Base-by-base conservation (phyloP, 1,139 yeast genomes). In the Suhomyces panamericanus region DNA sequence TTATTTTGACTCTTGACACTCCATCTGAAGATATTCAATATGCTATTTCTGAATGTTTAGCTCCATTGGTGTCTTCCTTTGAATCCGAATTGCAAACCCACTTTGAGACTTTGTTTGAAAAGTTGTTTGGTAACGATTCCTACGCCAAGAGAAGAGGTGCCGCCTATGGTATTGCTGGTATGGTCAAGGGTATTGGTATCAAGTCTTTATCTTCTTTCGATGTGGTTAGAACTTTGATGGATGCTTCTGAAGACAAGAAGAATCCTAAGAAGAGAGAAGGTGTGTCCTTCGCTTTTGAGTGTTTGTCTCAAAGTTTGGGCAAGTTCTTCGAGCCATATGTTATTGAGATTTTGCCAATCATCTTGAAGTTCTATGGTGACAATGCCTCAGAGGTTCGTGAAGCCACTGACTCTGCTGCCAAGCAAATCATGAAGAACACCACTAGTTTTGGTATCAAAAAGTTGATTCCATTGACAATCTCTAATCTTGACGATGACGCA, bases 111-210 rank as follows among this genome's bases (percentile, higher is more conserved):
- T 68, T 90, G 43, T 77, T 87, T 57, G 77, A 72, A 4, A 80
- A 77, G 52, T 70, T 91, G 30, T 82, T 85, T 56, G 71, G 72
- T 5, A 75, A 77, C 8, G 75, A 77, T 6, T 66, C 73, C 2
- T 64, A 75, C 38, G 81, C 85, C 0, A 71, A 77, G 13, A 80
- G 96, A 62, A 80, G 93, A 54, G 99, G 99, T 59, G 95, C 96
- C 1, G 98, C 99, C 1, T 90, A 87, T 66, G 99, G 98, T 65
- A 78, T 93, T 54, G 87, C 98, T 9, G 99, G 99, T 50, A 68
- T 93, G 38, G 95, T 87, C 11, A 86, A 88, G 60, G 99, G 99
- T 49, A 78, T 81, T 26, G 99, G 98, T 51, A 83, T 95, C 44
- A 77, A 81, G 46, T 77, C 95, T 0, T 69, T 93, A 43, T 77